These are phyloP conservation scores for Candida awuae DNA, from an alignment of 805 yeast species.

Conservation along the genomic window DNA sequence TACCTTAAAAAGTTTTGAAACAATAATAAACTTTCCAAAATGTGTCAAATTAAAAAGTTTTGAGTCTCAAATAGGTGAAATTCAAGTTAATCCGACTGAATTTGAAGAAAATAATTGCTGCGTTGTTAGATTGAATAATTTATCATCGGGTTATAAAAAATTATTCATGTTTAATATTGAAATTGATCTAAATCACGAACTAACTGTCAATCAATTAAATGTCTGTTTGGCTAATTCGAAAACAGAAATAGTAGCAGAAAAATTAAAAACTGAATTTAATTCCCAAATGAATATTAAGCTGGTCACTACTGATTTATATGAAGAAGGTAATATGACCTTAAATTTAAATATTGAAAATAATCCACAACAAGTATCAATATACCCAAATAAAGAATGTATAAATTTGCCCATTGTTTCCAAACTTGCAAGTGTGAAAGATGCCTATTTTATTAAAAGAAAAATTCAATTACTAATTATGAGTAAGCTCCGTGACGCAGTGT, in stretches of 20 bases:
- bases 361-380: neutral
- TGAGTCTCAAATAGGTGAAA: conserved; percentile 13
- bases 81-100: neutral
- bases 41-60: conserved; percentile 17
- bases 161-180: conserved; percentile 20
- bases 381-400: conserved; percentile 1
- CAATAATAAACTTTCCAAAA: conserved; percentile 12
- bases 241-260: conserved; percentile 1
- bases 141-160: conserved; percentile 18
- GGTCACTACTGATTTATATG: neutral
- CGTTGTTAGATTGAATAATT: conserved; percentile 13
- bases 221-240: neutral
- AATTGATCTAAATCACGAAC: conserved; percentile 16
- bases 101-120: neutral
- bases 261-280: conserved; percentile 1
- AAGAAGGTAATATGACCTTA: conserved; percentile 16
- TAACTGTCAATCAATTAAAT: conserved; percentile 4
- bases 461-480: conserved; percentile 29
- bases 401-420: conserved; percentile 22
- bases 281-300: neutral
- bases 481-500: conserved; percentile 15
- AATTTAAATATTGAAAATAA: conserved; percentile 16
- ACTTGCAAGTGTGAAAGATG: conserved; percentile 30
- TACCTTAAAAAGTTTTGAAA: conserved; percentile 13
- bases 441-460: conserved; percentile 28